Evolutionary conservation across 345 rosid species (phyloP), one percentile per base, ranked within the genome.

Genomic region (Eutrema yunnanense): DNA sequence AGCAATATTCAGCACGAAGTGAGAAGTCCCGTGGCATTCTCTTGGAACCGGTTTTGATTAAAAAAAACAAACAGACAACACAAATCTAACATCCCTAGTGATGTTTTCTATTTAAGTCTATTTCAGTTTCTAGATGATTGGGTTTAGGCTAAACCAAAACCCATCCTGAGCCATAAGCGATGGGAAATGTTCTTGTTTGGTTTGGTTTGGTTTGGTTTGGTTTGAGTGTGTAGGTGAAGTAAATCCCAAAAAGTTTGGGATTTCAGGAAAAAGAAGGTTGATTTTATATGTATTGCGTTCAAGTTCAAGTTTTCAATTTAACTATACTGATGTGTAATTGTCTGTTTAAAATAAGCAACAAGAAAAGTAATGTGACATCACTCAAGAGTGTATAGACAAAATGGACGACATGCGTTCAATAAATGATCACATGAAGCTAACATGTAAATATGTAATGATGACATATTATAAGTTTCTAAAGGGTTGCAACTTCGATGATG

Each of bases 11-110:
- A 77, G 40, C 83, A 83, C 77, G 83, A 85, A 76, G 98, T 93
- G 9, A 83, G 82, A 79, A 90, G 97, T 78, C 98, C 98, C 0
- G 79, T 90, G 60, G 81, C 95, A 3, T 90, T 87, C 61, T 74
- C 87, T 2, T 89, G 98, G 97, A 82, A 88, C 56, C 78, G 76
- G 63, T 77, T 77, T 51, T 77, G 67, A 77, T 55, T 10, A 38
- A 11, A 38, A 11, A 32, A 16, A 55, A 16, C 59, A 22, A 36
- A 50, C 32, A 29, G 29, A n/a, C 36, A 62, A 12, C 16, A 62
- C 38, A 47, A 48, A 62, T 40, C 52, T 56, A 38, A 63, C 56
- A 64, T 70, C 75, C 11, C 11, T 62, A 65, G 67, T 42, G 67
- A 71, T 65, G 72, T 77, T 71, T 32, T 69, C 46, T 76, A 12